phyloP scores from a whole-genome alignment of 768 basidiomycete species.

The Kwoniella dendrophila region DNA sequence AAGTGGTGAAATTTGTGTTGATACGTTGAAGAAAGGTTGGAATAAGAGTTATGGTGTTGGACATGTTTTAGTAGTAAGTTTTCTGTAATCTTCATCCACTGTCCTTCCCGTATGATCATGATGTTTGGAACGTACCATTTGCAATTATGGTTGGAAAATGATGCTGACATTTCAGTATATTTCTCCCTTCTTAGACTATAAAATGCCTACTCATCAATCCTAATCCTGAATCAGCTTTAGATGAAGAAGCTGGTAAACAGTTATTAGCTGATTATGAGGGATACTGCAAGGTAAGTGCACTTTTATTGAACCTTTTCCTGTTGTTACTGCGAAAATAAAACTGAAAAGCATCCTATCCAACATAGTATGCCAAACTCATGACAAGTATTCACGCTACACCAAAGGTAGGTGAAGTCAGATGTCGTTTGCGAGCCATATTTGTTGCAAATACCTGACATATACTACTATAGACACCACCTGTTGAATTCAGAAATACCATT shows the following conservation, averaged over 20 bases:
- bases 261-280: constrained; percentile 81
- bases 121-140: no score
- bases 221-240: constrained; percentile 92
- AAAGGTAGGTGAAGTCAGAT: constrained; percentile 58
- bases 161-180: no score
- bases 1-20: constrained; percentile 91
- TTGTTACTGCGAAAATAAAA: no score
- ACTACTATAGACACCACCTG: constrained; percentile 21
- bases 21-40: constrained; percentile 97
- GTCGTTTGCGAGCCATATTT: no score
- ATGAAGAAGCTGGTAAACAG: constrained; percentile 93
- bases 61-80: constrained; percentile 71
- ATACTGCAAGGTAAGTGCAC: constrained; percentile 63
- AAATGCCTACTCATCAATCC: constrained; percentile 96
- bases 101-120: no score
- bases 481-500: constrained; percentile 17
- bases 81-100: neutral
- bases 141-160: no score
- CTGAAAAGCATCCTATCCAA: no score
- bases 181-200: constrained; percentile 62
- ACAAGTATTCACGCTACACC: constrained; percentile 90
- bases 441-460: no score
- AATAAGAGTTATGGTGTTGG: constrained; percentile 84
- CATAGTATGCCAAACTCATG: constrained; percentile 75
- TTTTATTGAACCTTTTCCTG: neutral